Conservation (phyloP, 352 stramenopile species). For the Thraustotheca clavata region DNA sequence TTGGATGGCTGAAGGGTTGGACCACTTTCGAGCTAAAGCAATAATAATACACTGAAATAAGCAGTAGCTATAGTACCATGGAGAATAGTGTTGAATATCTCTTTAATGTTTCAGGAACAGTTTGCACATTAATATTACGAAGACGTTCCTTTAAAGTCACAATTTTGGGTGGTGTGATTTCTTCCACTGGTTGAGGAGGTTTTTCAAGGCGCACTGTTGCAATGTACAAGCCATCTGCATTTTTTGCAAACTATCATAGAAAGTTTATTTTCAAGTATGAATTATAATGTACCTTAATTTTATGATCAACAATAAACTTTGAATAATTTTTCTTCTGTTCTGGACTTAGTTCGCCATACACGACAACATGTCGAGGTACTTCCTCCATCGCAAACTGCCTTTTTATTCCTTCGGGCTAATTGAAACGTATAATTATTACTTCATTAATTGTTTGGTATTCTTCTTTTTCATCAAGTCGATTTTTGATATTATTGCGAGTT, state of each 20-base stretch:
- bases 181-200: background rate
- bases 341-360: slow-evolving; percentile 57
- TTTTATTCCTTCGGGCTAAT: too few relatives aligned
- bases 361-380: slow-evolving; percentile 33
- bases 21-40: slow-evolving; percentile 28
- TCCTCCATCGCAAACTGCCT: too few relatives aligned
- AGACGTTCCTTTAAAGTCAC: background rate
- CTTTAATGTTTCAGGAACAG: slow-evolving; percentile 1
- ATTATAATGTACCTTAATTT: slow-evolving; percentile 34
- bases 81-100: slow-evolving; percentile 31
- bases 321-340: slow-evolving; percentile 51
- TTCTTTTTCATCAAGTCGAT: background rate
- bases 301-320: slow-evolving; percentile 53
- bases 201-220: slow-evolving; percentile 42
- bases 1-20: slow-evolving; percentile 30
- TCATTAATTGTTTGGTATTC: too few relatives aligned
- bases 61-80: slow-evolving; percentile 23
- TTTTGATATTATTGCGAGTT: background rate
- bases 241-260: slow-evolving; percentile 37
- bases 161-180: background rate
- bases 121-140: slow-evolving; percentile 8
- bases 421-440: too few relatives aligned
- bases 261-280: background rate
- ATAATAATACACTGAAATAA: too few relatives aligned
- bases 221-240: slow-evolving; percentile 41